A percentile compares a stretch with the other conserved stretches of the same genome.
phyloP scores from a whole-genome alignment of 331 rosid genomes.

The Acacia concinna region DNA sequence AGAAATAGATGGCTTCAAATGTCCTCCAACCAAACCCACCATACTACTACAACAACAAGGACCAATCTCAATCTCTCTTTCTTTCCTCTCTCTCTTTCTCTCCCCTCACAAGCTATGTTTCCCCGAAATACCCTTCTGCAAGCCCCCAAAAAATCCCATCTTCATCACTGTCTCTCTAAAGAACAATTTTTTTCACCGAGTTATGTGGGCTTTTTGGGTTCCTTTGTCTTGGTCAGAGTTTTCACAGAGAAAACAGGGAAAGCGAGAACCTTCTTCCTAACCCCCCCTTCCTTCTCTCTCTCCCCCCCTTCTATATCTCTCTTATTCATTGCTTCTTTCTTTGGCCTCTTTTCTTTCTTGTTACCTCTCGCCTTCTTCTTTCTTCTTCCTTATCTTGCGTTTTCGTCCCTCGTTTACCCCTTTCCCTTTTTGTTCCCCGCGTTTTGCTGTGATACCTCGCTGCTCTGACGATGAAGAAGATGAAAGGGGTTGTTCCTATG shows the following conservation, averaged over 20 bases:
- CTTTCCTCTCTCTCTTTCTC: constrained; percentile 44
- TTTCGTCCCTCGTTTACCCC: constrained; percentile 1
- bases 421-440: background rate
- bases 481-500: constrained; percentile 57
- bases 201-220: constrained; percentile 99
- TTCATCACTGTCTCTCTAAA: constrained; percentile 90
- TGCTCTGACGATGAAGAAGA: constrained; percentile 76
- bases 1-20: constrained; percentile 59
- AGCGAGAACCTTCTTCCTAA: constrained; percentile 69
- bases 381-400: background rate
- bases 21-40: constrained; percentile 99
- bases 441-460: background rate
- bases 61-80: constrained; percentile 14
- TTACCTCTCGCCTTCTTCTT: constrained; percentile 12
- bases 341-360: constrained; percentile 8
- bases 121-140: constrained; percentile 99
- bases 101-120: constrained; percentile 48
- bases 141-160: constrained; percentile 95
- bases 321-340: constrained; percentile 15
- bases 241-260: constrained; percentile 97
- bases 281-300: constrained; percentile 23
- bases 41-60: constrained; percentile 30
- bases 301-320: constrained; percentile 21
- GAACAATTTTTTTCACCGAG: constrained; percentile 80
- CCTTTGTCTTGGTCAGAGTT: constrained; percentile 97